These are phyloP conservation scores for Scedosporium aurantiacum DNA, from an alignment of 2,329 filamentous ascomycete genomes.

Conservation along the genomic window DNA sequence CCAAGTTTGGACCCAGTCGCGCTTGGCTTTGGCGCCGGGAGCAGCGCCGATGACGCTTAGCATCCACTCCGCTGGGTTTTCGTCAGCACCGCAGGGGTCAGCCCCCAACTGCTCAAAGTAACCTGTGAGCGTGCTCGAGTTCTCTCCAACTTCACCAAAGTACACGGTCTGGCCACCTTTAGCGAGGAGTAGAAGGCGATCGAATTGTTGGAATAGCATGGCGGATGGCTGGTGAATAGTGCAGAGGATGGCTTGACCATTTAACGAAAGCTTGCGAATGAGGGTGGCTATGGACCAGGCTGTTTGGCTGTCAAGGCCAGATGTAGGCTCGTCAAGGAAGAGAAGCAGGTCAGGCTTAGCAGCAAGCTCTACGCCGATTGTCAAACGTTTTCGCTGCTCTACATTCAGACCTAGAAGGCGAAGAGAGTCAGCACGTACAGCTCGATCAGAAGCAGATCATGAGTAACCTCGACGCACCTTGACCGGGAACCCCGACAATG, in stretches of 20 bases:
- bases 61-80: constrained; percentile 61
- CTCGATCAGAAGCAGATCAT: neutral
- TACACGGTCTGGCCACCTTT: constrained; percentile 48
- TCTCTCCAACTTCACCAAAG: constrained; percentile 33
- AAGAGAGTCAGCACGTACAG: neutral
- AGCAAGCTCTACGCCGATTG: constrained; percentile 66
- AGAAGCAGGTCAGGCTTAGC: constrained; percentile 62
- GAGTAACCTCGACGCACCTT: constrained; percentile 21
- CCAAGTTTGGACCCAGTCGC: constrained; percentile 28
- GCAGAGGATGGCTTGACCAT: constrained; percentile 31
- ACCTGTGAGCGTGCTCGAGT: constrained; percentile 34
- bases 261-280: constrained; percentile 50
- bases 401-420: constrained; percentile 19
- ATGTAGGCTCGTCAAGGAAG: constrained; percentile 69
- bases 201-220: constrained; percentile 35
- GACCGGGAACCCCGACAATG: constrained; percentile 56
- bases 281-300: constrained; percentile 65
- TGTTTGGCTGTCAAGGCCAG: constrained; percentile 63
- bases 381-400: constrained; percentile 45
- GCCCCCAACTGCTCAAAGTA: constrained; percentile 55
- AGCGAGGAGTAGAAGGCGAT: constrained; percentile 43
- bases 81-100: constrained; percentile 36
- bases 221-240: constrained; percentile 37
- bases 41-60: constrained; percentile 33
- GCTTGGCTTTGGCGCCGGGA: constrained; percentile 32